phyloP scores from a whole-genome alignment of 441 rosid species.

The Populus hybrid region DNA sequence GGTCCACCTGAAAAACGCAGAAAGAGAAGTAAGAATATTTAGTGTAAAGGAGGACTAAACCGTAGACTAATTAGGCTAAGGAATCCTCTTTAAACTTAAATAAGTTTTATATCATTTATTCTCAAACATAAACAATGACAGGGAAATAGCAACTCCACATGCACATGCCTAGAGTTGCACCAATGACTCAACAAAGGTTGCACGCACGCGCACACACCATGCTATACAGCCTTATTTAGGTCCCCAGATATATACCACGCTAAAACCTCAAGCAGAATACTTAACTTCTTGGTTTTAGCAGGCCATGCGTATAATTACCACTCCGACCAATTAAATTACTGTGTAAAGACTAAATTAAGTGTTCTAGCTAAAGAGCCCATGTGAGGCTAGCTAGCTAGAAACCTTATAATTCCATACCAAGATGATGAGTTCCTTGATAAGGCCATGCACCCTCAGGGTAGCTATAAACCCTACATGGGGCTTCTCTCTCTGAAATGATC shows the following conservation, averaged over 20 bases:
- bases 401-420: slow-evolving; percentile 30
- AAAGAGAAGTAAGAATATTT: slow-evolving; percentile 24
- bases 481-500: slow-evolving; percentile 22
- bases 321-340: slow-evolving; percentile 12
- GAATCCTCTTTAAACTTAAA: slow-evolving; percentile 36
- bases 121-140: slow-evolving; percentile 35
- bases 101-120: slow-evolving; percentile 30
- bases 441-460: slow-evolving; percentile 4
- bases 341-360: background rate
- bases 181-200: slow-evolving; percentile 22
- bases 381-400: slow-evolving; percentile 32
- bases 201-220: background rate
- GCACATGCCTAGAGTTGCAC: slow-evolving; percentile 43
- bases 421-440: slow-evolving; percentile 11
- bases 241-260: slow-evolving; percentile 12
- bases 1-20: slow-evolving; percentile 36
- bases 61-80: slow-evolving; percentile 28
- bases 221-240: slow-evolving; percentile 25
- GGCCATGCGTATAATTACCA: slow-evolving; percentile 9
- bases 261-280: background rate
- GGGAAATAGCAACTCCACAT: slow-evolving; percentile 37
- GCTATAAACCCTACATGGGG: slow-evolving; percentile 37
- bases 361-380: slow-evolving; percentile 33
- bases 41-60: slow-evolving; percentile 29
- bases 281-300: slow-evolving; percentile 18